Evolutionary conservation across 805 yeast species (phyloP).

Genomic region (Kuraishia floccosa): DNA sequence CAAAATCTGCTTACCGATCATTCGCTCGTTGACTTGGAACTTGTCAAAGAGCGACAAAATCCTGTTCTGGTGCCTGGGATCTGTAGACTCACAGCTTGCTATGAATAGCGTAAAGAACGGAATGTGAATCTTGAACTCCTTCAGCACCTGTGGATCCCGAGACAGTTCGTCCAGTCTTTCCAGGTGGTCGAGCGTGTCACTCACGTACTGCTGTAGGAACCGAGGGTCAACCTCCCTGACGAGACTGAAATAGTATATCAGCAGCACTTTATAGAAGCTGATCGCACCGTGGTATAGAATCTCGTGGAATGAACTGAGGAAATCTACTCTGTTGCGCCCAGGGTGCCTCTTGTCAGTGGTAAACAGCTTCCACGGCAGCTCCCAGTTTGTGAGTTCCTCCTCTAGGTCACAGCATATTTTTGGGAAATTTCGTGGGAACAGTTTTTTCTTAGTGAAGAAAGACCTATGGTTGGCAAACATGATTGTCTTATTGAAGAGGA

Average conservation of each 20-base stretch:
- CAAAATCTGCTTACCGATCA: constrained; percentile 23
- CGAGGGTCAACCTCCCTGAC: constrained; percentile 28
- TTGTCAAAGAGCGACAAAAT: too few species aligned
- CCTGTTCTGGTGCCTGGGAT: too few species aligned
- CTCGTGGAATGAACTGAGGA: constrained; percentile 26
- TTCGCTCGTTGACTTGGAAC: constrained; percentile 8
- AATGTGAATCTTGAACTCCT: too few species aligned
- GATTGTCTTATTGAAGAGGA: constrained; percentile 32
- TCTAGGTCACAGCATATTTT: constrained; percentile 42
- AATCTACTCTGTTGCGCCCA: constrained; percentile 10
- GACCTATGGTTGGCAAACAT: constrained; percentile 40
- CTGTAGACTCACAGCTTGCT: too few species aligned
- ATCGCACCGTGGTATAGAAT: constrained; percentile 24
- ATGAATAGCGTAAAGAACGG: too few species aligned
- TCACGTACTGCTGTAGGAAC: constrained; percentile 22
- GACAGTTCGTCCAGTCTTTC: constrained; percentile 18
- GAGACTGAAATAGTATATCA: constrained; percentile 32
- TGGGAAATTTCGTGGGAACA: constrained; percentile 43
- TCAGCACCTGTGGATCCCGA: too few species aligned
- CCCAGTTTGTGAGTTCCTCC: constrained; percentile 37
- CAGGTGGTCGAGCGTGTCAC: constrained; percentile 21
- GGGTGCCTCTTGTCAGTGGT: constrained; percentile 6
- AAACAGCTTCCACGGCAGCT: constrained; percentile 30
- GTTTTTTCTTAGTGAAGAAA: constrained; percentile 26
- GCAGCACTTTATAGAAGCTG: constrained; percentile 27